phyloP scores from a whole-genome alignment of 768 basidiomycete species.

The Pilatotrama ljubarskyi region DNA sequence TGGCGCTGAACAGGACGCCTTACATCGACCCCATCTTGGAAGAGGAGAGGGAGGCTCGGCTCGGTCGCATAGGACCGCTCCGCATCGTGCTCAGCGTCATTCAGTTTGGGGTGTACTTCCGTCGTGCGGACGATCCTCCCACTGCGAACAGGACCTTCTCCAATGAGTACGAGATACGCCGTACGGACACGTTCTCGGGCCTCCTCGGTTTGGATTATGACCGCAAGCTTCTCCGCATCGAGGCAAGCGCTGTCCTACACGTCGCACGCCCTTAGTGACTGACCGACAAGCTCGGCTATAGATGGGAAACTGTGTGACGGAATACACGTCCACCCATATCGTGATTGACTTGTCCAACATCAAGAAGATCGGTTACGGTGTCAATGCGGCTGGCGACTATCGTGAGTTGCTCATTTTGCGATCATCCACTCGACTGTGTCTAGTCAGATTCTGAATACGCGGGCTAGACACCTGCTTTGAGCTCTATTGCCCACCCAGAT shows the following conservation, averaged over 20 bases:
- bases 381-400: slow-evolving; percentile 61
- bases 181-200: slow-evolving; percentile 43
- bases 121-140: slow-evolving; percentile 20
- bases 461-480: slow-evolving; percentile 66
- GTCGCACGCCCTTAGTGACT: too few species aligned
- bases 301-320: slow-evolving; percentile 57
- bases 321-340: slow-evolving; percentile 48
- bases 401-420: slow-evolving; percentile 53
- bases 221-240: slow-evolving; percentile 61
- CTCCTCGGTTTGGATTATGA: slow-evolving; percentile 65
- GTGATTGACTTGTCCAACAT: slow-evolving; percentile 57
- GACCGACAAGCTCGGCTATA: slow-evolving; percentile 38
- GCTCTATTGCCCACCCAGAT: slow-evolving; percentile 57
- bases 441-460: too few species aligned
- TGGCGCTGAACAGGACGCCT: slow-evolving; percentile 29
- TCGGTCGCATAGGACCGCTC: slow-evolving; percentile 39
- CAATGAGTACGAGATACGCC: slow-evolving; percentile 64
- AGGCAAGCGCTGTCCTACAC: slow-evolving; percentile 39
- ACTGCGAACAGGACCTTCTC: slow-evolving; percentile 48
- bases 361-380: slow-evolving; percentile 57
- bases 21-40: slow-evolving; percentile 31
- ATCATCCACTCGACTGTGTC: too few species aligned
- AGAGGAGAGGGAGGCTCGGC: slow-evolving; percentile 32
- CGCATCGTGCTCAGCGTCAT: slow-evolving; percentile 55
- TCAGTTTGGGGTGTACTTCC: slow-evolving; percentile 68